A percentile compares a stretch with the other conserved stretches of the same genome.
phyloP scores from a whole-genome alignment of 768 basidiomycete genomes.

The Boletus tomentosulus region DNA sequence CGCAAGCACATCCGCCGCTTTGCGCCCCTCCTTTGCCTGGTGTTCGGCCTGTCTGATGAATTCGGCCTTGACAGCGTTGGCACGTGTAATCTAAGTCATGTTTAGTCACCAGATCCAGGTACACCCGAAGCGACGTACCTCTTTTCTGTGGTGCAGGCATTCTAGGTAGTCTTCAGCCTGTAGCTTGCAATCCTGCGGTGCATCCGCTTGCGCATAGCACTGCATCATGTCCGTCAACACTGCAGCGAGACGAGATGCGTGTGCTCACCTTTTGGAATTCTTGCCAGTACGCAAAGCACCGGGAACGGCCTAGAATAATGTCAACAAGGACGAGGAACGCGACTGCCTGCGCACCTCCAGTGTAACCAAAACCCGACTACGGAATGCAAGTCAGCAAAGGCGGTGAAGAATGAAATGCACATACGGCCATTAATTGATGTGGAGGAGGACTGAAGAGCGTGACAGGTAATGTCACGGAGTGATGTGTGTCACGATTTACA shows the following conservation, averaged over 20 bases:
- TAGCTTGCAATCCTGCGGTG: conserved; percentile 64
- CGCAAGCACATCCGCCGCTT: conserved; percentile 65
- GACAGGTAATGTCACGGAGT: conserved; percentile 19
- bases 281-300: conserved; percentile 92
- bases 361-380: conserved; percentile 65
- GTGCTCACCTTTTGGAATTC: conserved; percentile 67
- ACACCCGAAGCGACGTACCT: conserved; percentile 48
- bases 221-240: conserved; percentile 28
- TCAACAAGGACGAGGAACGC: neutral
- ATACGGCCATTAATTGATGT: conserved; percentile 36
- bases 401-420: conserved; percentile 10
- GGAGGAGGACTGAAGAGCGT: conserved; percentile 13
- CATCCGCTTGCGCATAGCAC: conserved; percentile 84
- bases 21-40: conserved; percentile 64
- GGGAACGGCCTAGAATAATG: conserved; percentile 57
- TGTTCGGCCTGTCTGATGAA: conserved; percentile 63
- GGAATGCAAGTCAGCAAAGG: conserved; percentile 10
- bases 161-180: conserved; percentile 86
- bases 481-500: conserved; percentile 14
- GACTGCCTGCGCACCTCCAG: conserved; percentile 45
- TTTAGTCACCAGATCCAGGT: neutral
- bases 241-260: neutral
- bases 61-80: conserved; percentile 66
- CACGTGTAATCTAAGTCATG: conserved; percentile 51
- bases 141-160: conserved; percentile 85